A percentile compares a stretch with the other conserved stretches of the same genome.
Evolutionary conservation across 495 filamentous ascomycete species (phyloP).

Genomic region (Xanthoparmelia taractica): DNA sequence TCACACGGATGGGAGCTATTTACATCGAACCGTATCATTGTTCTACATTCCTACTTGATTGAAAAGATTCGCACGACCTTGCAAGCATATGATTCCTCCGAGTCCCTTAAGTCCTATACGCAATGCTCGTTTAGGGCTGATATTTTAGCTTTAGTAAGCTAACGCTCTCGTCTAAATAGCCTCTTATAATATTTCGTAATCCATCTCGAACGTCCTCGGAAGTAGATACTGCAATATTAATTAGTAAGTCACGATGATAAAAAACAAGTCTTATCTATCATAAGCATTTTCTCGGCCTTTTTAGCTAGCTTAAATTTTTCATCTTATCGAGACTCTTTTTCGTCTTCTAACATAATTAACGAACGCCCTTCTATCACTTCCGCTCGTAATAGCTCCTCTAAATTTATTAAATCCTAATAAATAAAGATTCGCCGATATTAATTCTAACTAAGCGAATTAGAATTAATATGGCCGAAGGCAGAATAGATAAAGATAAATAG

Average conservation of each 20-base stretch:
- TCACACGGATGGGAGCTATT: background rate
- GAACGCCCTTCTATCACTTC: conserved; percentile 10
- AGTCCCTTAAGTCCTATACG: background rate
- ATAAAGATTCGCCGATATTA: conserved; percentile 8
- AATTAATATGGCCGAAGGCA: background rate
- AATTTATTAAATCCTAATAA: conserved; percentile 1
- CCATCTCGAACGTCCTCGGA: conserved; percentile 11
- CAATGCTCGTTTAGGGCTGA: conserved; percentile 1
- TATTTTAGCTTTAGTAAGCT: conserved; percentile 7
- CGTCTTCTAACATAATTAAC: conserved; percentile 5
- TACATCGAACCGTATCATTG: background rate
- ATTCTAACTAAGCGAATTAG: conserved; percentile 1
- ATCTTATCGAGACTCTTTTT: conserved; percentile 5
- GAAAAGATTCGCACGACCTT: background rate
- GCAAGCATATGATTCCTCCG: background rate
- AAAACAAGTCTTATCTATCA: conserved; percentile 10
- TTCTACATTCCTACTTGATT: background rate
- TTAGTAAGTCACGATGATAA: conserved; percentile 7
- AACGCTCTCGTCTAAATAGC: conserved; percentile 8
- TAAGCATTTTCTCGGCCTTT: conserved; percentile 12
- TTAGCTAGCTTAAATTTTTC: conserved; percentile 2
- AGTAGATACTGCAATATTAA: conserved; percentile 7
- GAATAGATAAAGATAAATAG: conserved; percentile 1
- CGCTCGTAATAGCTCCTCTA: conserved; percentile 5
- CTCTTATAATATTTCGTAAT: conserved; percentile 7